Base-by-base conservation (phyloP, 2,329 filamentous ascomycete species). In the Aspergillus pseudoviridinutans region DNA sequence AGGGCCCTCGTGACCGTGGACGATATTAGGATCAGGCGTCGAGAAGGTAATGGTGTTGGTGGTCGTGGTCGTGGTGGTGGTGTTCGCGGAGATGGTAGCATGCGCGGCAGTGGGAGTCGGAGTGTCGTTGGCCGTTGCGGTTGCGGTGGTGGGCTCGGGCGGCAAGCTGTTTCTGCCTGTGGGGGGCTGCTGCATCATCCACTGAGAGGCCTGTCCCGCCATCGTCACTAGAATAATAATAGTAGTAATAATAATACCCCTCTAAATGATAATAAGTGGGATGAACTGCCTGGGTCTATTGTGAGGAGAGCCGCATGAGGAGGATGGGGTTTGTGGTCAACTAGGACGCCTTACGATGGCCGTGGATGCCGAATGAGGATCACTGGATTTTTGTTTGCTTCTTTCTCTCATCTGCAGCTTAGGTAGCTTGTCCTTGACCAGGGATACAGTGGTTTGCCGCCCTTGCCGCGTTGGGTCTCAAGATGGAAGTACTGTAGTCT, bases 1-100 rank as follows among this genome's bases (percentile, higher is more conserved):
- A 66, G 68, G 72, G 57, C 60, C 68, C 72, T 78, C 78, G 72
- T 79, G 76, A 76, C 72, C 70, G 58, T 57, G 58, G 54, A 61
- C 49, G 42, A 57, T 52, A 55, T 47, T 51, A 55, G 32, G 55
- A 54, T 54, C 54, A 49, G 56, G 44, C 53, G 51, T 29, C 28
- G 52, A 51, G 52, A 55, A 50, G 44, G 42, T 20, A 52, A 50
- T 27, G 44, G 32, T 25, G 27, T 51, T 55, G 35, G 50, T 53
- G 53, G 54, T 49, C 27, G 56, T 42, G 32, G 38, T 54, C 50
- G 53, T 38, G 32, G 51, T 52, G 24, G 60, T 51, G 29, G 64
- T 58, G 46, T 60, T 49, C 29, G 60, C 7, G 44, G 58, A 28
- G 54, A 52, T 41, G 22, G 54, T 50, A 29, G 50, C 52, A 32